These are phyloP conservation scores for Beauveria sp. DNA, from an alignment of 2,329 filamentous ascomycete species.

Conservation along the genomic window DNA sequence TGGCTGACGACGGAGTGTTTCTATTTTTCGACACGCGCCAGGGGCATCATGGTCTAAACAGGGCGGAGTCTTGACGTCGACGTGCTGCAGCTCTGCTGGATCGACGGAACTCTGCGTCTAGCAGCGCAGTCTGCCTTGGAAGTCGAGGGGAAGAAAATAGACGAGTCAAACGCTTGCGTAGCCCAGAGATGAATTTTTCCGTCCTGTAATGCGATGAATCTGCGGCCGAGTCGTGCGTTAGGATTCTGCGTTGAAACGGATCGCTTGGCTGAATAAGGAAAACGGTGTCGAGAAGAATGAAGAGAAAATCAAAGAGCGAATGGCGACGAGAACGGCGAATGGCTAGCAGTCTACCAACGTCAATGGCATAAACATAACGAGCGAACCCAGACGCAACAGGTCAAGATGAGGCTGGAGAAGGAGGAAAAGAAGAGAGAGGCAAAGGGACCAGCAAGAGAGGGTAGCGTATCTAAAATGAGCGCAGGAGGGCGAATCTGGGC, in stretches of 20 bases:
- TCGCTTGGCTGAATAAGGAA: background rate
- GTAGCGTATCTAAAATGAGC: background rate
- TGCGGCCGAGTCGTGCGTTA: background rate
- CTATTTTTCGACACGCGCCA: conserved; percentile 15
- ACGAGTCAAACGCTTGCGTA: background rate
- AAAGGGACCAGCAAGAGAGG: background rate
- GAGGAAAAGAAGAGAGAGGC: conserved; percentile 3
- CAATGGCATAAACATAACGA: conserved; percentile 21
- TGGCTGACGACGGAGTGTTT: conserved; percentile 14
- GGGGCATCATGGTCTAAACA: conserved; percentile 13
- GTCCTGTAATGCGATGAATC: background rate
- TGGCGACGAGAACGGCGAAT: background rate
- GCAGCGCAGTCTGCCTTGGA: background rate
- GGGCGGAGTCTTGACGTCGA: conserved; percentile 8
- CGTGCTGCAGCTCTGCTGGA: background rate
- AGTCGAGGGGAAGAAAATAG: background rate
- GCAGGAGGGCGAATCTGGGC: background rate
- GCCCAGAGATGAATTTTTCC: background rate
- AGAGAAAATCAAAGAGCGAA: conserved; percentile 11
- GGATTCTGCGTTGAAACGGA: background rate
- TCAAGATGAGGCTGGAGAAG: conserved; percentile 11
- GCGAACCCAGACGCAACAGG: conserved; percentile 12
- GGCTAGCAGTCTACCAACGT: conserved; percentile 3
- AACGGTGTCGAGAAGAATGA: background rate
- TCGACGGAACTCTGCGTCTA: background rate